Base-by-base conservation (phyloP, 768 basidiomycete species). In the Tylopilus felleus region DNA sequence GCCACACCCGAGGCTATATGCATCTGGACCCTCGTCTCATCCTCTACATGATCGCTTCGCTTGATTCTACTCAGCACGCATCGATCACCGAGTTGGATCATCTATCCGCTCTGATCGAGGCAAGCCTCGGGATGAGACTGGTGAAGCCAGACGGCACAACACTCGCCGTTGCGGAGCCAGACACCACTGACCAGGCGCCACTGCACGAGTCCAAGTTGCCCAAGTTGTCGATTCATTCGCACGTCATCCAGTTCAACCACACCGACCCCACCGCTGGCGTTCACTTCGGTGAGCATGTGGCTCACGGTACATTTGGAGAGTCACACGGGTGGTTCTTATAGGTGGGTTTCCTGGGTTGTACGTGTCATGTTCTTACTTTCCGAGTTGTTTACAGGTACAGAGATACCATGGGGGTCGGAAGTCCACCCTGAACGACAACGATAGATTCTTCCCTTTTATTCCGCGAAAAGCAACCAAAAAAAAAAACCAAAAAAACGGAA, bases 1-100 rank as follows among this genome's bases (percentile, higher is more conserved):
- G 19, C 6, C 36, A 36, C 13, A 13, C 60, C 35, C 62, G 58
- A 38, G 62, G 62, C 4, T 27, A 41, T 41, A 63, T 63, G 58
- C 41, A 36, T 27, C 2, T 63, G 9, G 62, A 63, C 19, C 50
- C 62, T 10, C 52, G 28, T 8, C 0, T 63, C 29, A 31, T 64
- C 27, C 52, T 60, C 42, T 27, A 57, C 25, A 23, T 63, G 5
- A 12, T 63, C 12, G 12, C 35, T 36, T 36, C 35, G 5, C 35
- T 36, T 17, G 35, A 36, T 36, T 14, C 35, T 14, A 17, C 35
- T 22, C 40, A 43, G 12, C 55, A 28, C 10, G 16, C 44, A 0
- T 12, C 16, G 40, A 48, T 61, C 51, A 53, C 60, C 10, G n/a
- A 47, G 8, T 7, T 61, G 38, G 33, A 52, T 0, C 9, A 39